A percentile compares a stretch with the other conserved stretches of the same genome.
Evolutionary conservation across 208 protist genomes (phyloP).

Genomic region (Trypanosoma mega): DNA sequence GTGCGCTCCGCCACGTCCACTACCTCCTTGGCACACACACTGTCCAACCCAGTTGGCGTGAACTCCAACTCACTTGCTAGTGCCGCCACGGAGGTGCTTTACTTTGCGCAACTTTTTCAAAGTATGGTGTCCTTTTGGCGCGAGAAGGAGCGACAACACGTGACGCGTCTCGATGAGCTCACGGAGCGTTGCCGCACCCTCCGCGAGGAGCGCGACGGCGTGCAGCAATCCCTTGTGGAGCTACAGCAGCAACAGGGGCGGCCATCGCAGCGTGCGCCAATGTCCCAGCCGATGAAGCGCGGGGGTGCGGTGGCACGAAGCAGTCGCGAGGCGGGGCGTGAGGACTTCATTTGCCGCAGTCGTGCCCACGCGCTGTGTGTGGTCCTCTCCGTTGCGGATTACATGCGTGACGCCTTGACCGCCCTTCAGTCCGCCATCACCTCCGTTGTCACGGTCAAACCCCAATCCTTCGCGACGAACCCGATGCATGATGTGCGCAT

Average conservation of each 20-base stretch:
- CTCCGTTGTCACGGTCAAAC: neutral
- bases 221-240: too few relatives aligned
- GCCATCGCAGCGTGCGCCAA: too few relatives aligned
- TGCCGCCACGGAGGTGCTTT: neutral
- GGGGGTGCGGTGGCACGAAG: too few relatives aligned
- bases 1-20: too few relatives aligned
- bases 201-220: too few relatives aligned
- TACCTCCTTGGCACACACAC: too few relatives aligned
- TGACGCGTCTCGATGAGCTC: neutral
- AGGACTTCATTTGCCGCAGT: constrained; percentile 18
- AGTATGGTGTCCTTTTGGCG: neutral
- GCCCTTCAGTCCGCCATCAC: constrained; percentile 1
- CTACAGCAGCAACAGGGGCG: too few relatives aligned
- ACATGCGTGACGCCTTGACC: constrained; percentile 20
- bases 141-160: neutral
- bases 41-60: neutral
- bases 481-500: constrained; percentile 3
- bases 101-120: neutral
- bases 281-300: too few relatives aligned
- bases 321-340: neutral
- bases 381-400: constrained; percentile 17
- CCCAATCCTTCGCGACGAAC: neutral
- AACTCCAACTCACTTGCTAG: neutral
- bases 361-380: constrained; percentile 17
- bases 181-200: too few relatives aligned